Evolutionary conservation across 1,284 basidiomycete species (phyloP), one percentile per base, ranked within the genome.

Genomic region (Tylopilus orsonianus): DNA sequence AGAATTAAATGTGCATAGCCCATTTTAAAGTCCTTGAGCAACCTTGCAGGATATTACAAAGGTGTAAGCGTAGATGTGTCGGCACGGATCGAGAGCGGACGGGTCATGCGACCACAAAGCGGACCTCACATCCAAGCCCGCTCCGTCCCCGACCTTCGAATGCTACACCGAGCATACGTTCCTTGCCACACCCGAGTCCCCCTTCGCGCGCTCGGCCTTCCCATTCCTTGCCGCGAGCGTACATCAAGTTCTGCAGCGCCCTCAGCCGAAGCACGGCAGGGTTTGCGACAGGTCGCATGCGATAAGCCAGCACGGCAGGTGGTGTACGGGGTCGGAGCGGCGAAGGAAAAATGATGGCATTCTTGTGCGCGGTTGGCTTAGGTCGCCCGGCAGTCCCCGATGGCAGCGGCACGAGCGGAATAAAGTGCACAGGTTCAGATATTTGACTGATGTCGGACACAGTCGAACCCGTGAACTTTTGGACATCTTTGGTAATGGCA

Each of bases 111-210:
- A 69, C 54, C 39, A 68, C 56, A 24, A 69, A 67, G 8, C 67
- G 67, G 6, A 69, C 64, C 36, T 65, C 64, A 23, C 72, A 68
- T 20, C 68, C 71, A 53, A 84, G 68, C 42, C 69, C 60, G 55
- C 81, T 84, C 49, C 72, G 65, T 10, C 80, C 78, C 16, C 80
- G 67, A 8, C 80, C 80, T 52, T 83, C 82, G 59, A 76, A 80
- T 24, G 80, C 81, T 49, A 83, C 60, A 20, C 77, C 75, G 22
- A 77, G 62, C 44, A 85, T 65, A 50, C 78, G 74, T 65, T 85
- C 83, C 62, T 73, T 71, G 43, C 79, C 80, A 45, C 74, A 75
- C 3, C 76, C 74, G 48, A 79, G 64, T 16, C 68, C 66, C 37
- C 73, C 73, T 37, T 78, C 73, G 32, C 71, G 62, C 26, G 67